Conservation (phyloP, 2,329 filamentous ascomycete species). For the Paraphaeosphaeria sporulosa region DNA sequence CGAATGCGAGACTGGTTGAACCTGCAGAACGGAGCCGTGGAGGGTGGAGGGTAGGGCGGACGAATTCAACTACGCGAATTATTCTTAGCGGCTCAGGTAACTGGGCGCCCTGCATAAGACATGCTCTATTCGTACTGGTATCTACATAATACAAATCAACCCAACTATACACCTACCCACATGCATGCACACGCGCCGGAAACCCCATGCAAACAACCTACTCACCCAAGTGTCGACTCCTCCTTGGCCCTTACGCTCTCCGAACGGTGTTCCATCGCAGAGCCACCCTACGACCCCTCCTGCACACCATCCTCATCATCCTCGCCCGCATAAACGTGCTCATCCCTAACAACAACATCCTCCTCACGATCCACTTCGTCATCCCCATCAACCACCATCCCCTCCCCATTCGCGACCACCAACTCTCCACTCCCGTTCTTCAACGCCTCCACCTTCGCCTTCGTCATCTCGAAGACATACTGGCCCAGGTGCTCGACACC, state of each 20-base stretch:
- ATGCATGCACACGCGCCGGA: too few species aligned
- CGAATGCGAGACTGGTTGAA: too few species aligned
- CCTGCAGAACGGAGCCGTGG: too few species aligned
- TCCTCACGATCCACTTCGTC: slow-evolving; percentile 35
- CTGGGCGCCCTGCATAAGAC: too few species aligned
- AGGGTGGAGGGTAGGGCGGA: too few species aligned
- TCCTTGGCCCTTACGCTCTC: not conserved
- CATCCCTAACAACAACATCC: slow-evolving; percentile 7
- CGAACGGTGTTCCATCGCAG: not conserved
- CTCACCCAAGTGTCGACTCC: not conserved
- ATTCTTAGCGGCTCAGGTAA: too few species aligned
- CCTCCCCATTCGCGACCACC: slow-evolving; percentile 42
- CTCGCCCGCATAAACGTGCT: slow-evolving; percentile 4
- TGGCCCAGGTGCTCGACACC: slow-evolving; percentile 92
- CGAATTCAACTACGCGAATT: too few species aligned
- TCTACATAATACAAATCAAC: slow-evolving; percentile 6
- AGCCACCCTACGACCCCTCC: not conserved
- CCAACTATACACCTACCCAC: too few species aligned
- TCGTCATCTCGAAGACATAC: slow-evolving; percentile 97
- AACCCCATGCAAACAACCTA: not conserved
- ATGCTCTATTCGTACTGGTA: slow-evolving; percentile 9
- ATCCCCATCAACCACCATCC: slow-evolving; percentile 40
- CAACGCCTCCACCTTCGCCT: slow-evolving; percentile 69
- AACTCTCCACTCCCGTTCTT: slow-evolving; percentile 52
- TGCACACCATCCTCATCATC: not conserved